These are phyloP conservation scores for Blastomyces percursus DNA, from an alignment of 2,329 filamentous ascomycete genomes.

Conservation along the genomic window DNA sequence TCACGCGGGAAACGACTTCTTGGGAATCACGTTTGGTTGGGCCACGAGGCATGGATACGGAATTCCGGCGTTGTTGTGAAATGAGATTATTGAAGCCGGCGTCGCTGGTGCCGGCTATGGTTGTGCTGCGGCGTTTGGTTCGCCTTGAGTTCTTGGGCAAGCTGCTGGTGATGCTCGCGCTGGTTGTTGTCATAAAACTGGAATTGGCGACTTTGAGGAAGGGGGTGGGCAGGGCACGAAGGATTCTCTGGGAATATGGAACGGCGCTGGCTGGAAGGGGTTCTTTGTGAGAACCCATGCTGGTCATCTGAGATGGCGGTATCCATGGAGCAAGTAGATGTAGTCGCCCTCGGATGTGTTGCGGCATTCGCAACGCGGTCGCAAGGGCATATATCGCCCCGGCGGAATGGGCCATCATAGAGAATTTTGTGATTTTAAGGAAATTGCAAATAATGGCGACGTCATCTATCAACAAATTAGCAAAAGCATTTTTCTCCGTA, in stretches of 20 bases:
- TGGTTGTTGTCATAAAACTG: slow-evolving; percentile 86
- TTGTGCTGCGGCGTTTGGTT: slow-evolving; percentile 19
- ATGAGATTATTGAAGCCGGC: slow-evolving; percentile 13
- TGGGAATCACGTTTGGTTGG: slow-evolving; percentile 12
- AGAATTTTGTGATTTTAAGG: slow-evolving; percentile 90
- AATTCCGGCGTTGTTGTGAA: slow-evolving; percentile 15
- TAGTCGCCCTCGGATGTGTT: slow-evolving; percentile 86
- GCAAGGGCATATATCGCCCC: slow-evolving; percentile 97
- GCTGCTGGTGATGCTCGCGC: slow-evolving; percentile 69
- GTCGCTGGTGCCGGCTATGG: slow-evolving; percentile 13
- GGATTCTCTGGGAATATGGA: slow-evolving; percentile 80
- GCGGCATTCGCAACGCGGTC: slow-evolving; percentile 87
- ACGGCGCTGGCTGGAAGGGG: slow-evolving; percentile 69
- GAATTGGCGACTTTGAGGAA: slow-evolving; percentile 91
- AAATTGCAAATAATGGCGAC: slow-evolving; percentile 88
- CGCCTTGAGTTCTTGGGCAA: slow-evolving; percentile 56
- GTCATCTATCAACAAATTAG: slow-evolving; percentile 45
- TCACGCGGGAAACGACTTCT: slow-evolving; percentile 11
- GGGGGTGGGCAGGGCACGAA: slow-evolving; percentile 79
- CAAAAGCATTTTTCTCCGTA: slow-evolving; percentile 29
- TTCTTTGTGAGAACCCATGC: slow-evolving; percentile 61
- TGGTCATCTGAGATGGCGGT: slow-evolving; percentile 82
- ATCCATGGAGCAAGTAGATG: slow-evolving; percentile 96
- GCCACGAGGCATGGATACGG: slow-evolving; percentile 15
- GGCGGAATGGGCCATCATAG: slow-evolving; percentile 87